These are phyloP conservation scores for Sporothrix euskadiensis DNA, from an alignment of 2,329 filamentous ascomycete genomes.

Conservation along the genomic window DNA sequence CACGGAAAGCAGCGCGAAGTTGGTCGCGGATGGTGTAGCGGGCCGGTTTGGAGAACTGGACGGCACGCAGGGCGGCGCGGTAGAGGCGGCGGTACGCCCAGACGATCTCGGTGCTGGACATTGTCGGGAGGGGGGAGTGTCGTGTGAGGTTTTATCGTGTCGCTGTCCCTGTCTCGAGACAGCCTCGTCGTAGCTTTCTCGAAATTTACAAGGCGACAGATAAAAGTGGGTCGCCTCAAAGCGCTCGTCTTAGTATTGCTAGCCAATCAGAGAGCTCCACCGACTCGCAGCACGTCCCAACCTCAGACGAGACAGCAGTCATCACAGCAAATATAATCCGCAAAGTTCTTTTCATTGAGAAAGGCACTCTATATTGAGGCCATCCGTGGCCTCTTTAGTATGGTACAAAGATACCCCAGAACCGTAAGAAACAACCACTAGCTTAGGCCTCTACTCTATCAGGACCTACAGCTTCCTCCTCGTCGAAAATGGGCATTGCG, in stretches of 20 bases:
- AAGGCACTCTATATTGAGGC: not conserved
- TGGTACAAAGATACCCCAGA: not conserved
- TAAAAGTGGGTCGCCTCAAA: not conserved
- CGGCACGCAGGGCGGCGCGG: slow-evolving; percentile 65
- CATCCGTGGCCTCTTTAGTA: slow-evolving; percentile 12
- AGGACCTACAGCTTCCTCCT: not conserved
- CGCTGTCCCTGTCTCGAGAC: not conserved
- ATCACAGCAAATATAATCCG: too few species aligned
- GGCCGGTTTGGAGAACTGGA: slow-evolving; percentile 69
- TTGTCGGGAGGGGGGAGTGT: slow-evolving; percentile 25
- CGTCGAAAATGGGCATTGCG: not conserved
- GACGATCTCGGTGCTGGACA: slow-evolving; percentile 50
- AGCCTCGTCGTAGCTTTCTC: slow-evolving; percentile 3
- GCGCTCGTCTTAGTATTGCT: not conserved
- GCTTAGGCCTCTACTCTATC: not conserved
- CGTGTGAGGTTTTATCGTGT: not conserved
- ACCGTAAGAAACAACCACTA: not conserved
- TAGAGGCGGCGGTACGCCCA: slow-evolving; percentile 71
- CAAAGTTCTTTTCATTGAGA: not conserved
- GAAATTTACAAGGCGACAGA: not conserved
- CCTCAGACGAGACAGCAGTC: not conserved
- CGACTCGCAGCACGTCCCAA: not conserved
- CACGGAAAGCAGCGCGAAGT: slow-evolving; percentile 60
- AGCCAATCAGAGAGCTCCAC: slow-evolving; percentile 16
- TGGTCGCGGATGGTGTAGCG: slow-evolving; percentile 63